Evolutionary conservation across 2,329 filamentous ascomycete species (phyloP), one percentile per base, ranked within the genome.

Genomic region (Clarireedia sp.): DNA sequence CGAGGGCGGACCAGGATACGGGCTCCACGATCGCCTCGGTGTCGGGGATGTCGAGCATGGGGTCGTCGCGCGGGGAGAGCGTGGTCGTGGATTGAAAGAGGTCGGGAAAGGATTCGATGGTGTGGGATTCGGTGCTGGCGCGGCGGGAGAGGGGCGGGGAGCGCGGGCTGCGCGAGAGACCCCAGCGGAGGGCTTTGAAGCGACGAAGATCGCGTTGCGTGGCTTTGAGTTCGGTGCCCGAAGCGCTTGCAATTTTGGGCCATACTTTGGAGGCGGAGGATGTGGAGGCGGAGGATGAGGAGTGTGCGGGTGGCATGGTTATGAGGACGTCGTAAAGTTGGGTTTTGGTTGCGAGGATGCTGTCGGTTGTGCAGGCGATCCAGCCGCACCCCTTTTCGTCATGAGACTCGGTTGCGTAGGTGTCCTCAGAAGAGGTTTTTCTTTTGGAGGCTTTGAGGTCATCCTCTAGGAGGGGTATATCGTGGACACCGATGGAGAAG

Each of bases 321-420:
- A 97, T 85, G 40, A 96, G 79, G 64, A 96, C 78, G 68, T 99
- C 94, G 77, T 90, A 97, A 2, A 99, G 80, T 2, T 87, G 81
- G 50, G 85, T 81, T 73, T 97, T 97, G 71, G 89, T 87, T 47
- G 83, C 84, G 14, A 99, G 78, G 57, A 99, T 94, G 66, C 88
- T 92, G 72, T 99, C 94, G 1, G 92, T 97, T 3, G 92, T 96
- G 70, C 91, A 96, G 12, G 92, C 94, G 57, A 96, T 85, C 90
- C 91, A 99, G 40, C 90, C 88, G 14, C 78, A 73, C 33, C 77
- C 77, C 23, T 72, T 68, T 43, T 81, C 77, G 23, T 76, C 78
- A 68, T 43, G 68, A 68, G 46, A 71, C 68, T 55, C 62, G 46
- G 44, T 21, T 72, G 69, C 43, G 60, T 64, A 50, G 56, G 44